Percentiles rank a stretch among this genome's conserved stretches.
Evolutionary conservation across 176 grass and related monocot genomes (phyloP).

Genomic region (Miscanthus lutarioriparius): DNA sequence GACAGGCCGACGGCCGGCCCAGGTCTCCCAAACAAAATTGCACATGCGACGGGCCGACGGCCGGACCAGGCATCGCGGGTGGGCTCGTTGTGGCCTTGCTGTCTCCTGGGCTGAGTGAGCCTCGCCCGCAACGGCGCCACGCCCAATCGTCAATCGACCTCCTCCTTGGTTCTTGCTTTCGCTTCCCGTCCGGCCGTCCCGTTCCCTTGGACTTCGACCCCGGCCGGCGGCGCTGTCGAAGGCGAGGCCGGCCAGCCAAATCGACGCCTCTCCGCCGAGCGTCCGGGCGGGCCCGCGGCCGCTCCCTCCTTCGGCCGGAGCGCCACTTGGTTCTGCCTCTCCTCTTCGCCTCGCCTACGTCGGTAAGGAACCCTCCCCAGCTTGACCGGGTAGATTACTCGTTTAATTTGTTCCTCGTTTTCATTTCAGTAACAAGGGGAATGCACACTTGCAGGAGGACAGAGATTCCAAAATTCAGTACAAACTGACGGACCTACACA

Average conservation of each 20-base stretch:
- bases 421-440: neutral
- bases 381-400: neutral
- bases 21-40: too few relatives aligned
- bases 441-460: neutral
- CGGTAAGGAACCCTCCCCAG: neutral
- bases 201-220: too few relatives aligned
- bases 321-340: neutral
- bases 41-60: too few relatives aligned
- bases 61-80: too few relatives aligned
- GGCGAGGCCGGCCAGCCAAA: too few relatives aligned
- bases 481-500: neutral
- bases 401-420: neutral
- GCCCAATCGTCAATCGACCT: neutral
- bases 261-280: neutral
- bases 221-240: constrained; percentile 3
- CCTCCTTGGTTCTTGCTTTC: too few relatives aligned
- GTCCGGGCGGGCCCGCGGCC: neutral
- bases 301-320: neutral
- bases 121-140: neutral
- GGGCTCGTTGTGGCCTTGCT: neutral
- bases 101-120: neutral
- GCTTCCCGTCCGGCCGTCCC: too few relatives aligned
- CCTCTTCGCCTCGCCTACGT: too few relatives aligned
- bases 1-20: too few relatives aligned
- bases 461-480: neutral